Evolutionary conservation across 2,329 filamentous ascomycete genomes (phyloP), one percentile per base, ranked within the genome.

Genomic region (Colletotrichum tofieldiae): DNA sequence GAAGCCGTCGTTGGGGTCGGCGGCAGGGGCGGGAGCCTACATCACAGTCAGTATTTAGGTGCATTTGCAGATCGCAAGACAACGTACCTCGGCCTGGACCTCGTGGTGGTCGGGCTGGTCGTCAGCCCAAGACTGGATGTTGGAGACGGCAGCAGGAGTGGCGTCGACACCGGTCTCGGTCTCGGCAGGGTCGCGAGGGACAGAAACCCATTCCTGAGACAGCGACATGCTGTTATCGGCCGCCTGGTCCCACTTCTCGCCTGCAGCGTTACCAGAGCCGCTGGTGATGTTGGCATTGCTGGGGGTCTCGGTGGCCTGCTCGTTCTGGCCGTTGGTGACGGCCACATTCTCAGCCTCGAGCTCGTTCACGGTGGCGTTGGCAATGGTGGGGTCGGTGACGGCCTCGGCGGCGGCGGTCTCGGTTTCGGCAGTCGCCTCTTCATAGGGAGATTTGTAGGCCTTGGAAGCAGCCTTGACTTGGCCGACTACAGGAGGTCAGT

Each of bases 71-170:
- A n/a, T 29, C 20, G 6, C 5, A 14, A 18, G 41, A 39, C 20
- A 41, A 61, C 84, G 76, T 79, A 88, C 86, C 79, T 86, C 83
- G 39, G 81, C 75, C 47, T 81, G 81, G 67, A 80, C 81, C 72
- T 91, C 89, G 23, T 92, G 90, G 75, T 93, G 89, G 73, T 96
- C 89, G 23, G 92, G 90, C 76, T 93, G 89, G 73, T 96, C 93
- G 77, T 97, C 94, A 35, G 94, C 94, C 94, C 94, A 97, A 77
- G 92, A 94, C 79, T 93, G 91, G 39, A 86, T 86, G 77, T 87
- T 87, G 66, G 83, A 79, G 49, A 84, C 81, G 11, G 85, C 84
- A 8, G 89, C 90, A 58, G 91, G 89, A n/a, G 89, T 90, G 35
- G 90, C 89, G 58, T 87, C 83, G 52, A 90, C 80, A 47, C 90